phyloP scores from a whole-genome alignment of 2,329 filamentous ascomycete species.

The Didymella pinodella region DNA sequence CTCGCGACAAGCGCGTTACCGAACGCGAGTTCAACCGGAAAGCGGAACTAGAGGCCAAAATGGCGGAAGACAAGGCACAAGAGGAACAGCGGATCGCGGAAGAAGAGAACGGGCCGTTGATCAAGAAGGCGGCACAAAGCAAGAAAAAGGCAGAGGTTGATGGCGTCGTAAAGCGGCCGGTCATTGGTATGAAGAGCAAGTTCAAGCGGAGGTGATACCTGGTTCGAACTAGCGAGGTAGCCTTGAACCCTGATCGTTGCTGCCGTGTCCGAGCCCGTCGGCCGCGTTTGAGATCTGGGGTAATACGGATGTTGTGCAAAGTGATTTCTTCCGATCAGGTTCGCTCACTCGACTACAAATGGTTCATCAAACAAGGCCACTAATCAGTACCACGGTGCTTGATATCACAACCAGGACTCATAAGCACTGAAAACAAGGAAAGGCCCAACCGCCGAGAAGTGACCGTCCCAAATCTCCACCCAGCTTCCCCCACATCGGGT shows the following conservation, averaged over 20 bases:
- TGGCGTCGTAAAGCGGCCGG: constrained; percentile 53
- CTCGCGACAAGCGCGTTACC: constrained; percentile 82
- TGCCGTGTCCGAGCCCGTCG: not conserved
- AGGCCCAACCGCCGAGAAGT: not conserved
- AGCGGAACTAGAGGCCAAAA: constrained; percentile 92
- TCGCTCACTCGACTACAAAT: not conserved
- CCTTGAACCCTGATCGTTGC: not conserved
- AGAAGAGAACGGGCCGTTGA: constrained; percentile 44
- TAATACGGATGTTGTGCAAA: not conserved
- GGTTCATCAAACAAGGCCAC: not conserved
- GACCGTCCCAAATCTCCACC: constrained; percentile 1
- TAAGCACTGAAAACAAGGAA: not conserved
- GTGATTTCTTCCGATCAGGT: not conserved
- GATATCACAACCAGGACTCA: not conserved
- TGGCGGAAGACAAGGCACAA: constrained; percentile 81
- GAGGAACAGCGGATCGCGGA: constrained; percentile 63
- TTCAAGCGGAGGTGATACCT: constrained; percentile 26
- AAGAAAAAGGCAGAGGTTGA: constrained; percentile 45
- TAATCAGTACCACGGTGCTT: not conserved
- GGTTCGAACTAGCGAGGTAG: not conserved
- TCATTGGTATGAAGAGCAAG: constrained; percentile 41
- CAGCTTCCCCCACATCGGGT: not conserved
- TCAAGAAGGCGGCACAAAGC: constrained; percentile 32
- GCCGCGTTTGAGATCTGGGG: constrained; percentile 4
- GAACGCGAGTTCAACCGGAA: constrained; percentile 92